Conservation (phyloP, 2,329 filamentous ascomycete species). For the Neoscytalidium dimidiatum region DNA sequence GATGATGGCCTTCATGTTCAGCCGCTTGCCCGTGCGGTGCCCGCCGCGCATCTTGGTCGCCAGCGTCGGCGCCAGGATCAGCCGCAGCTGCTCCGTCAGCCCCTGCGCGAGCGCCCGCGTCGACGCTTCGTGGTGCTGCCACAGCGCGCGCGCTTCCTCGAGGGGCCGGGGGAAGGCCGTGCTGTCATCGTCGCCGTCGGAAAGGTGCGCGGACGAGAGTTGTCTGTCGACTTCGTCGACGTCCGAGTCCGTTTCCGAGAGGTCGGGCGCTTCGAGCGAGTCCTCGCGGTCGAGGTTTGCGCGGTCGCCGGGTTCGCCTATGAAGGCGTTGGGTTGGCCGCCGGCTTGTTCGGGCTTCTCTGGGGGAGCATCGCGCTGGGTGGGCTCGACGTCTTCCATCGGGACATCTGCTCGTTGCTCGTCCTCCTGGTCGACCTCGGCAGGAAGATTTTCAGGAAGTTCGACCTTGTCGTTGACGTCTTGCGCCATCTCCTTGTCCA, state of each 20-base stretch:
- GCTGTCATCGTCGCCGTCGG: slow-evolving; percentile 39
- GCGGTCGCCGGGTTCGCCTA: slow-evolving; percentile 46
- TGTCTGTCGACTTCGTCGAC: slow-evolving; percentile 55
- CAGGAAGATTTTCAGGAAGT: slow-evolving; percentile 37
- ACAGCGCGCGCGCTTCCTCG: slow-evolving; percentile 70
- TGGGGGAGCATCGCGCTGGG: slow-evolving; percentile 25
- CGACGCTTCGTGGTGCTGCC: slow-evolving; percentile 79
- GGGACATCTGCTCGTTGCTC: slow-evolving; percentile 45
- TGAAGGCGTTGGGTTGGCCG: slow-evolving; percentile 44
- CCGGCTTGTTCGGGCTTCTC: slow-evolving; percentile 28
- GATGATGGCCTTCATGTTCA: slow-evolving; percentile 99
- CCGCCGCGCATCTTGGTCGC: slow-evolving; percentile 95
- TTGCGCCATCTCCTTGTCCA: slow-evolving; percentile 88
- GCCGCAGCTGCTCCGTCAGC: slow-evolving; percentile 88
- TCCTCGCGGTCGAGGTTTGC: slow-evolving; percentile 34
- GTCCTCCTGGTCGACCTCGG: slow-evolving; percentile 22
- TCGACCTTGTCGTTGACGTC: slow-evolving; percentile 60
- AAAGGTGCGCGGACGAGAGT: slow-evolving; percentile 41
- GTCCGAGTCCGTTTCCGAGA: slow-evolving; percentile 40
- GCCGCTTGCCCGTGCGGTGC: slow-evolving; percentile 94
- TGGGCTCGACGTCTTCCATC: slow-evolving; percentile 47
- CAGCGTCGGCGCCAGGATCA: slow-evolving; percentile 92
- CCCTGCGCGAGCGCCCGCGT: slow-evolving; percentile 86
- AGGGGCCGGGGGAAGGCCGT: slow-evolving; percentile 34
- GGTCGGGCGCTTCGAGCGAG: slow-evolving; percentile 37